These are phyloP conservation scores for Plasmodium gonderi DNA, from an alignment of 169 alveolate species.

Conservation along the genomic window DNA sequence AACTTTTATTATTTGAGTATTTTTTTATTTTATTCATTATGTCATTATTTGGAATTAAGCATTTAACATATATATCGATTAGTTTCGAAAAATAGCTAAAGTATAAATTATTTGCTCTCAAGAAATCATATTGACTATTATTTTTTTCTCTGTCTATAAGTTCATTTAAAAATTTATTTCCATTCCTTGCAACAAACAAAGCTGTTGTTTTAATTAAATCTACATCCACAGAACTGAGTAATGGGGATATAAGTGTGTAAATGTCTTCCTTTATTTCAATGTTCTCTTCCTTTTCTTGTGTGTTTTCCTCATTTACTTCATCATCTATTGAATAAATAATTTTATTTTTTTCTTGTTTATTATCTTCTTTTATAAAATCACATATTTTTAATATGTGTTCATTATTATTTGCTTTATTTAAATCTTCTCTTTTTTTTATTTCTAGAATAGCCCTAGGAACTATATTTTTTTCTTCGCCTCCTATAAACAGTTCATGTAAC, in stretches of 20 bases:
- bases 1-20: constrained; percentile 84
- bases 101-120: constrained; percentile 95
- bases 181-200: constrained; percentile 96
- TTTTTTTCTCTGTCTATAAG: constrained; percentile 87
- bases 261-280: constrained; percentile 73
- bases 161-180: constrained; percentile 94
- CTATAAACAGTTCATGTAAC: constrained; percentile 82
- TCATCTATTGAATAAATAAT: constrained; percentile 64
- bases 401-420: constrained; percentile 54
- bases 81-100: constrained; percentile 94
- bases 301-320: constrained; percentile 11
- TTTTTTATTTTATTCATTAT: constrained; percentile 88
- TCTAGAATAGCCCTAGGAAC: constrained; percentile 80
- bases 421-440: constrained; percentile 78
- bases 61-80: constrained; percentile 94
- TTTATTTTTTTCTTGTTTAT: constrained; percentile 76
- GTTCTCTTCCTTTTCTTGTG: constrained; percentile 2
- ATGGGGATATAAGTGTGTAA: constrained; percentile 86
- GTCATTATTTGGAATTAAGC: constrained; percentile 92
- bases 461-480: constrained; percentile 23
- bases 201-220: constrained; percentile 96
- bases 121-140: constrained; percentile 94
- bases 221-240: constrained; percentile 81
- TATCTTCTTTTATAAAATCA: constrained; percentile 75
- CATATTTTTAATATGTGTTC: constrained; percentile 77